Percentiles rank a stretch among this genome's conserved stretches.
Evolutionary conservation across 2,329 filamentous ascomycete species (phyloP).

Genomic region (Fusarium duplospermum): DNA sequence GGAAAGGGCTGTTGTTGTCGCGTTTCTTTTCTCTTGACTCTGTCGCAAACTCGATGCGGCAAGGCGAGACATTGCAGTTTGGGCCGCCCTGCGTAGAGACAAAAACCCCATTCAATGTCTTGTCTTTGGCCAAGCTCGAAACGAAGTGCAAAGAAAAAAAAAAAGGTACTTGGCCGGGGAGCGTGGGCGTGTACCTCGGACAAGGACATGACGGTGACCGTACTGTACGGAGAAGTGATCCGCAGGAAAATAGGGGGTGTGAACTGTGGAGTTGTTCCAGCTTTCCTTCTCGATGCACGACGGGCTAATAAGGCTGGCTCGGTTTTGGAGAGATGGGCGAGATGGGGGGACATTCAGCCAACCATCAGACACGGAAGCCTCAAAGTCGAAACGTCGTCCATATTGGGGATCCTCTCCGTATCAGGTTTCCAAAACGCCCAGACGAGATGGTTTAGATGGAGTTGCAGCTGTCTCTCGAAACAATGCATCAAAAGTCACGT

Average conservation of each 20-base stretch:
- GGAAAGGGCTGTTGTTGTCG: neutral
- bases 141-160: neutral
- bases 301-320: slow-evolving; percentile 24
- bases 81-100: slow-evolving; percentile 1
- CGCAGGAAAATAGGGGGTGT: slow-evolving; percentile 31
- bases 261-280: slow-evolving; percentile 33
- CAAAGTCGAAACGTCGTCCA: slow-evolving; percentile 33
- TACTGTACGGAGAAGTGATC: slow-evolving; percentile 25
- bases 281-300: slow-evolving; percentile 21
- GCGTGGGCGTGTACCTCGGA: neutral
- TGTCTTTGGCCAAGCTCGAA: neutral
- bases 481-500: neutral
- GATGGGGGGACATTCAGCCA: neutral
- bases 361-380: slow-evolving; percentile 12
- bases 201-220: slow-evolving; percentile 2
- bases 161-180: neutral
- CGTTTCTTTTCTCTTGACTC: neutral
- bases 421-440: neutral
- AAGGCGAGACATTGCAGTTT: slow-evolving; percentile 9
- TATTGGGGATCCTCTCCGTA: slow-evolving; percentile 15
- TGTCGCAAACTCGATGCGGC: neutral
- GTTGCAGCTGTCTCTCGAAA: neutral
- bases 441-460: slow-evolving; percentile 13
- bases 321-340: slow-evolving; percentile 23
- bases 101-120: slow-evolving; percentile 4